Base-by-base conservation (phyloP, 2,329 filamentous ascomycete genomes). In the Setomelanomma holmii region DNA sequence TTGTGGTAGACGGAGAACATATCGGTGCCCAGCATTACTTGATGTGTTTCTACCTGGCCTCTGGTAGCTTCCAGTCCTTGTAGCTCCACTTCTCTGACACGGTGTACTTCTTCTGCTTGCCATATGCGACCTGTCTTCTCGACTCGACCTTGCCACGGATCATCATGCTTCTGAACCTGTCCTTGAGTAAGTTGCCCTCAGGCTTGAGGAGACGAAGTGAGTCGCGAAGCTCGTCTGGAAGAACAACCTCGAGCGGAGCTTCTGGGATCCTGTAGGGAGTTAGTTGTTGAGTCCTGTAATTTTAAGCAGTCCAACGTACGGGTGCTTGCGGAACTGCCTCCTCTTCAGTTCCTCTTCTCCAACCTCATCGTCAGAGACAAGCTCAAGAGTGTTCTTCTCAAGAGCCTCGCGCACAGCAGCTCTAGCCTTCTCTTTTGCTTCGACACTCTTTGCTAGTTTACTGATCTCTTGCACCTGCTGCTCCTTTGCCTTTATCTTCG, bases 11-110 rank as follows among this genome's bases (percentile, higher is more conserved):
- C n/a, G n/a, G n/a, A n/a, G n/a, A n/a, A n/a, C n/a, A n/a, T n/a
- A n/a, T n/a, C n/a, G 10, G 27, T 14, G 27, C 3, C 27, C 27
- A 30, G 5, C 5, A 30, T 14, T 8, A 3, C 10, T 14, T 30
- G 27, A 30, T 30, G 22, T 19, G 21, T 19, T n/a, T 44, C 34
- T 44, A 52, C 17, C 53, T 49, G 7, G 27, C 27, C 27, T 8
- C 27, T 10, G 46, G 46, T 24, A 90, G 76, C 64, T 81, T 83
- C 76, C 96, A 99, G 74, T 99, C 95, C 82, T 99, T 99, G 80
- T 96, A 90, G 39, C 88, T 86, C 95, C 95, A 99, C 79, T 98
- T 99, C 84, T 98, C 95, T 5, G 91, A 96, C 45, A 87, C 77
- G 75, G 90, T 91, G 63, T 81, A 87, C 82, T 87, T 93, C 58